Evolutionary conservation across 2,329 filamentous ascomycete genomes (phyloP), one percentile per base, ranked within the genome.

Genomic region (Penicillium sp.): DNA sequence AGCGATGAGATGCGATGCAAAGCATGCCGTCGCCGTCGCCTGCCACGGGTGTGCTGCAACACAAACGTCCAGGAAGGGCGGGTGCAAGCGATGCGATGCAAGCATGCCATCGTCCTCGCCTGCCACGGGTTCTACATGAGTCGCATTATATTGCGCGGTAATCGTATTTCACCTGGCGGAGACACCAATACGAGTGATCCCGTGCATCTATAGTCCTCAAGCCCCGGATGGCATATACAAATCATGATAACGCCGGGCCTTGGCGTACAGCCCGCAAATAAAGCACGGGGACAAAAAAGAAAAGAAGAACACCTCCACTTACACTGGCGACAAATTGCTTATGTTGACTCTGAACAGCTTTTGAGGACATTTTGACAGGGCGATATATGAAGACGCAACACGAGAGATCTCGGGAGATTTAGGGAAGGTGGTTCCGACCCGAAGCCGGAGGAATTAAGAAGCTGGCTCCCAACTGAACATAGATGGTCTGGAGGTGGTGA

Each of bases 291-390:
- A 37, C 16, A 37, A n/a, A 40, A 38, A 13, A 40, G 36, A 27
- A 18, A 38, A 40, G 25, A 43, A 28, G 22, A 35, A 7, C 30
- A 35, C 38, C 29, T 25, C 5, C 13, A 61, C 59, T 61, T 39
- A 61, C 59, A 50, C 59, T 61, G 39, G 59, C 59, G 47, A 61
- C 41, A 14, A 60, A 61, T 25, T 61, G 54, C 37, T 59, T 56
- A 44, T 54, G 43, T 42, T 60, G 58, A 34, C 54, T 55, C 18
- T 39, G 41, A n/a, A 47, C 45, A n/a, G 54, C 47, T 50, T 56
- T 48, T 49, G 56, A 50, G 30, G 58, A 47, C 59, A 60, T 61
- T 50, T 41, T 31, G 53, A n/a, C 8, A 31, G 45, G 29, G 29
- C 27, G 46, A 25, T 48, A 36, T 43, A 45, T 45, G 49, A 38